These are phyloP conservation scores for Fusarium fujikuroi DNA, from an alignment of 2,329 filamentous ascomycete species.

Conservation along the genomic window DNA sequence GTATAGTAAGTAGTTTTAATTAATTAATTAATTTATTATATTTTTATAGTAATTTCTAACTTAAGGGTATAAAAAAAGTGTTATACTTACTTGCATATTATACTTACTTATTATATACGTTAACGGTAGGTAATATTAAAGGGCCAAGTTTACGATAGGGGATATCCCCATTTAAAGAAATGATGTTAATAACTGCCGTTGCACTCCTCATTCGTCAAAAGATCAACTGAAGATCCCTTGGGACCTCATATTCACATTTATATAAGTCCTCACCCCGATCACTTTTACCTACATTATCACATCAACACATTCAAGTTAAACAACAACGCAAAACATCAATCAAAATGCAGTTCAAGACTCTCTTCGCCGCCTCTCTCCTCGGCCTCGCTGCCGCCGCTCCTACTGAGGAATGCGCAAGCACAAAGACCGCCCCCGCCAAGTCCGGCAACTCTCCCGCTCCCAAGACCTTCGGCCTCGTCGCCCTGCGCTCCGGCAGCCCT, in stretches of 20 bases:
- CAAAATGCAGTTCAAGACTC: conserved; percentile 43
- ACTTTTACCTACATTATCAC: not conserved
- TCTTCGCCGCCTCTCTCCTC: conserved; percentile 31
- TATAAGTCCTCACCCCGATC: conserved; percentile 9
- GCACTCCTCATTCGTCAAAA: conserved; percentile 12
- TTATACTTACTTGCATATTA: no score
- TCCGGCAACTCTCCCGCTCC: not conserved
- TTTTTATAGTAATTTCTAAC: no score
- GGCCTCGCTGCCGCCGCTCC: conserved; percentile 28
- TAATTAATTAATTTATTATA: no score
- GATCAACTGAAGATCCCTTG: conserved; percentile 31
- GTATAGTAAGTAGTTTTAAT: no score
- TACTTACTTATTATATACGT: no score
- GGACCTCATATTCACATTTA: conserved; percentile 13
- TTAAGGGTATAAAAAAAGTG: no score
- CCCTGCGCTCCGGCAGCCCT: conserved; percentile 59
- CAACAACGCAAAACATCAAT: not conserved
- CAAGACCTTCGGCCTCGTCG: conserved; percentile 57
- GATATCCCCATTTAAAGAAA: not conserved
- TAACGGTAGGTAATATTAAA: not conserved
- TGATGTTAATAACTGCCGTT: conserved; percentile 37
- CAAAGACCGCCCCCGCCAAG: conserved; percentile 28
- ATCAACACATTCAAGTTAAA: not conserved
- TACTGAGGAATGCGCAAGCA: not conserved
- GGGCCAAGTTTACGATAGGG: not conserved